Conservation (phyloP, 352 stramenopile species). For the Phytophthora palmivora region DNA sequence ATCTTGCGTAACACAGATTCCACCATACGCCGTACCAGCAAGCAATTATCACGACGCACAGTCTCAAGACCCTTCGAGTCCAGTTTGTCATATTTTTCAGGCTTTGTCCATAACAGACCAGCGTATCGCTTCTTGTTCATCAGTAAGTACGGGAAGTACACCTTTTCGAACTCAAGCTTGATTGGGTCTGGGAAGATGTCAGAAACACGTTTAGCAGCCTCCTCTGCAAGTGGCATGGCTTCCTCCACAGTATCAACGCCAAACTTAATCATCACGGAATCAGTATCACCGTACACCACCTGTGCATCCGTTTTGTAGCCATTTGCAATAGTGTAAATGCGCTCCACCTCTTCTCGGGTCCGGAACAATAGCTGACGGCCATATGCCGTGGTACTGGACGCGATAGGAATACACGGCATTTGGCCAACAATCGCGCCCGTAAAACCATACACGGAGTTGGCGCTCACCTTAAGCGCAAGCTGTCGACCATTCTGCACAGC, state of each 20-base stretch:
- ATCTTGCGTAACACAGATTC: constrained; percentile 98
- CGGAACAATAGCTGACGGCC: constrained; percentile 97
- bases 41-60: constrained; percentile 99
- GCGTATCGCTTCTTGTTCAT: constrained; percentile 99
- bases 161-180: constrained; percentile 99
- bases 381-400: constrained; percentile 98
- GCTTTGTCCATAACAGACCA: constrained; percentile 80
- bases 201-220: constrained; percentile 96
- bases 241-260: constrained; percentile 95
- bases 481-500: constrained; percentile 99
- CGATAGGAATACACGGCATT: constrained; percentile 98
- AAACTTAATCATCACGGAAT: constrained; percentile 99
- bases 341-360: constrained; percentile 97
- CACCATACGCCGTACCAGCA: constrained; percentile 97
- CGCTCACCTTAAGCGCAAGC: constrained; percentile 96
- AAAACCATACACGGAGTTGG: constrained; percentile 99
- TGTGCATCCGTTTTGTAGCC: constrained; percentile 95
- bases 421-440: constrained; percentile 98
- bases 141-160: constrained; percentile 99
- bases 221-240: constrained; percentile 97
- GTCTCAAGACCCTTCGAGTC: constrained; percentile 99
- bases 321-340: constrained; percentile 94
- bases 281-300: constrained; percentile 99
- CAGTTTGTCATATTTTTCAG: constrained; percentile 99
- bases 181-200: constrained; percentile 98